Conservation (phyloP, 768 basidiomycete genomes). For the Rickenella mellea region DNA sequence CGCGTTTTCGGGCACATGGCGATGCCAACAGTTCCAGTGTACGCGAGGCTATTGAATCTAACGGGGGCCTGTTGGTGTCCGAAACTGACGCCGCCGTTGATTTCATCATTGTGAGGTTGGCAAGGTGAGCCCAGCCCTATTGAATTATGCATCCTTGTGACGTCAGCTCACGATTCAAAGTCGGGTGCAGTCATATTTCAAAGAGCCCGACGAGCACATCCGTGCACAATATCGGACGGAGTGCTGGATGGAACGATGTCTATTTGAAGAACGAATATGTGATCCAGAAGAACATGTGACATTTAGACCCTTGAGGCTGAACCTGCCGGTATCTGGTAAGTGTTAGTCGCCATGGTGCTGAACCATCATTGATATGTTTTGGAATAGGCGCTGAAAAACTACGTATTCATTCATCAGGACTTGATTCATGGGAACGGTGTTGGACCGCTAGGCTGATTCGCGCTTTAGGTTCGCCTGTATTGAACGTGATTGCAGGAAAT, state of each 20-base stretch:
- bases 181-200: constrained; percentile 53
- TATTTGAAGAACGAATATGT: constrained; percentile 68
- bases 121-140: constrained; percentile 39
- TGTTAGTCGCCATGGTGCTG: neutral
- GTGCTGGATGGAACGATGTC: constrained; percentile 87
- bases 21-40: constrained; percentile 56
- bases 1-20: constrained; percentile 51
- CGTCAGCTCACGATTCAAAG: neutral
- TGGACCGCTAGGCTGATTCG: constrained; percentile 59
- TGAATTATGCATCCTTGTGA: neutral
- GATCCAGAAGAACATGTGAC: constrained; percentile 56
- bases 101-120: constrained; percentile 62
- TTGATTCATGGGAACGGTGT: constrained; percentile 45
- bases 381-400: neutral
- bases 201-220: constrained; percentile 38
- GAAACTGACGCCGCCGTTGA: constrained; percentile 44
- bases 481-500: constrained; percentile 2
- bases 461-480: constrained; percentile 42
- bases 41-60: constrained; percentile 46
- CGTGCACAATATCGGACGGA: constrained; percentile 71
- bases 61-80: constrained; percentile 42
- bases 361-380: neutral
- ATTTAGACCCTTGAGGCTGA: constrained; percentile 54
- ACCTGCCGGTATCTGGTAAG: constrained; percentile 51
- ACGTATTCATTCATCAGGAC: neutral